Conservation (phyloP, 768 basidiomycete genomes). For the Podaxis sp. region DNA sequence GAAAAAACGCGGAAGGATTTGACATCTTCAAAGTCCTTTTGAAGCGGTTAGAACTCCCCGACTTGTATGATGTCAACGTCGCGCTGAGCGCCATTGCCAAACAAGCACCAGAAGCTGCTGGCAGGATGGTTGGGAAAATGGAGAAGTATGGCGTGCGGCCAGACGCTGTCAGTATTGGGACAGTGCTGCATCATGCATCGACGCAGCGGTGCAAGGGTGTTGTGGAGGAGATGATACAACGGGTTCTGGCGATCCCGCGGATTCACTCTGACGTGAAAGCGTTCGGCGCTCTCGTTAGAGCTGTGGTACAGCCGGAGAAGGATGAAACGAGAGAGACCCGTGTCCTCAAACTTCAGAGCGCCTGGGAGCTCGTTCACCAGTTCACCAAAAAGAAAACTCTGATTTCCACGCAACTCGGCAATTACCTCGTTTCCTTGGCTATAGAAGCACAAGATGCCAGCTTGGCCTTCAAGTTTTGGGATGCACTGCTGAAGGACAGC, state of each 20-base stretch:
- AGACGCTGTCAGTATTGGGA: conserved; percentile 56
- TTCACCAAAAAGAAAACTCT: conserved; percentile 33
- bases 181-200: conserved; percentile 59
- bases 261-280: conserved; percentile 45
- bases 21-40: conserved; percentile 44
- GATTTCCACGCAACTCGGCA: conserved; percentile 47
- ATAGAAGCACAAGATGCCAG: conserved; percentile 45
- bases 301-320: conserved; percentile 28
- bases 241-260: conserved; percentile 34
- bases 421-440: conserved; percentile 48
- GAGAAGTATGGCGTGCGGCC: conserved; percentile 43
- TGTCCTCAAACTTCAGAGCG: conserved; percentile 35
- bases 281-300: conserved; percentile 45
- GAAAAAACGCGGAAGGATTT: conserved; percentile 45
- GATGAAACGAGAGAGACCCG: conserved; percentile 22
- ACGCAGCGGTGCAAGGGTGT: conserved; percentile 41
- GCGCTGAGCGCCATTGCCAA: conserved; percentile 53
- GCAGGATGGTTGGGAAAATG: conserved; percentile 51
- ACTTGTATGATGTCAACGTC: conserved; percentile 65
- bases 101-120: conserved; percentile 44
- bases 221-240: conserved; percentile 39
- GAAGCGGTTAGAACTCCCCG: conserved; percentile 50
- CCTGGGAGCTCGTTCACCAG: conserved; percentile 39
- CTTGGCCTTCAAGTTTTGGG: conserved; percentile 65
- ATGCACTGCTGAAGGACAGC: conserved; percentile 39